These are phyloP conservation scores for Begonia peltatifolia DNA, from an alignment of 306 rosid genomes.

Conservation along the genomic window DNA sequence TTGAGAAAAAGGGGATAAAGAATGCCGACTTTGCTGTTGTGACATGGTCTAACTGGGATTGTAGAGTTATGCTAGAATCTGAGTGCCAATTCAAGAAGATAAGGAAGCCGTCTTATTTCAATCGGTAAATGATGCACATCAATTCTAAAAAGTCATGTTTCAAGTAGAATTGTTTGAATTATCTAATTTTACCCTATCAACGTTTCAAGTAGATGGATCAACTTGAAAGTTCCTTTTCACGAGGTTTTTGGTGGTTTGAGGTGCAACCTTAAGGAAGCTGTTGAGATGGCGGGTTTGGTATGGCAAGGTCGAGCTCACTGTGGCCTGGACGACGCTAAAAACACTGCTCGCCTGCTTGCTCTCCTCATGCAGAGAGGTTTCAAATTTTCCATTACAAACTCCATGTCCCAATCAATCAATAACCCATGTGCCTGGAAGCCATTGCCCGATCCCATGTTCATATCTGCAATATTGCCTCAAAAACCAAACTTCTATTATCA, in stretches of 20 bases:
- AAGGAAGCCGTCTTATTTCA: slow-evolving; percentile 81
- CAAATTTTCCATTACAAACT: slow-evolving; percentile 60
- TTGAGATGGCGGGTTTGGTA: slow-evolving; percentile 65
- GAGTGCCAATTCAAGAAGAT: slow-evolving; percentile 91
- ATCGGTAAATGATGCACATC: slow-evolving; percentile 39
- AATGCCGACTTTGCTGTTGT: slow-evolving; percentile 83
- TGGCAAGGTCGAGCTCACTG: slow-evolving; percentile 97
- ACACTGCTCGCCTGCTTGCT: slow-evolving; percentile 68
- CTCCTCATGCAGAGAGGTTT: slow-evolving; percentile 70
- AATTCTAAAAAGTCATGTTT: background rate
- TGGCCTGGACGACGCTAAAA: slow-evolving; percentile 90
- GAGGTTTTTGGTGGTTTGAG: slow-evolving; percentile 72
- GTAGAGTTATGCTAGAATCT: slow-evolving; percentile 86
- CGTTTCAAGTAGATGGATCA: slow-evolving; percentile 63
- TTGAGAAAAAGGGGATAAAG: slow-evolving; percentile 85
- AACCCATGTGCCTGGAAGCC: slow-evolving; percentile 41
- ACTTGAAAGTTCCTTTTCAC: slow-evolving; percentile 63
- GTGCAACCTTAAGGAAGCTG: slow-evolving; percentile 91
- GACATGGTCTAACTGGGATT: slow-evolving; percentile 96
- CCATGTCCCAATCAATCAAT: slow-evolving; percentile 55
- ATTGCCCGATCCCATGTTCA: slow-evolving; percentile 27
- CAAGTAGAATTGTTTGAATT: too few species aligned
- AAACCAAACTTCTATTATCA: slow-evolving; percentile 40
- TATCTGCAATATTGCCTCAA: slow-evolving; percentile 29
- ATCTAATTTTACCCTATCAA: slow-evolving; percentile 3